Conservation (phyloP, 2,329 filamentous ascomycete species). For the Microascus cirrosus region DNA sequence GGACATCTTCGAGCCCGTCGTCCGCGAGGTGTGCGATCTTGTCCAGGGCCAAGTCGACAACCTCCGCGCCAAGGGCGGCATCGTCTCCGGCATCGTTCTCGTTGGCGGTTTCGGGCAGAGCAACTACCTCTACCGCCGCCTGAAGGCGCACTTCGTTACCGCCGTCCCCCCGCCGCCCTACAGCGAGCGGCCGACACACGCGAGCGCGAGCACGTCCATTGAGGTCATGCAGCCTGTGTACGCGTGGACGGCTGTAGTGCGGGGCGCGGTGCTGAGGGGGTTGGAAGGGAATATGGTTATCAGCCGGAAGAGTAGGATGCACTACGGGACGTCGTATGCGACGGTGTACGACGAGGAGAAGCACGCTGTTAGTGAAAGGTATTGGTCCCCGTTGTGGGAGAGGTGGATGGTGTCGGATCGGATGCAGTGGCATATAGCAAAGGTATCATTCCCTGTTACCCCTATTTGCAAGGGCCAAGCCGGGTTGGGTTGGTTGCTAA, state of each 20-base stretch:
- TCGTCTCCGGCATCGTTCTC: conserved; percentile 64
- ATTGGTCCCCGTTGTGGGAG: conserved; percentile 73
- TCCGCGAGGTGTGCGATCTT: conserved; percentile 58
- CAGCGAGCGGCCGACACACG: conserved; percentile 60
- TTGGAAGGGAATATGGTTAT: conserved; percentile 73
- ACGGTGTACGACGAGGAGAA: conserved; percentile 69
- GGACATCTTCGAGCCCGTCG: conserved; percentile 64
- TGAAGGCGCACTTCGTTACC: conserved; percentile 58
- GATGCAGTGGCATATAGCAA: conserved; percentile 80
- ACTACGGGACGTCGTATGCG: conserved; percentile 73
- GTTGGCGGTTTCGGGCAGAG: conserved; percentile 76
- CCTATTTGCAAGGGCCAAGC: neutral
- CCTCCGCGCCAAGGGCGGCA: conserved; percentile 48
- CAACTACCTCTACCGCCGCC: conserved; percentile 60
- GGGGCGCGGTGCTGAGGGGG: conserved; percentile 64
- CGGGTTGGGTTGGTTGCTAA: neutral
- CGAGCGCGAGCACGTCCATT: conserved; percentile 42
- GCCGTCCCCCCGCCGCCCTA: conserved; percentile 49
- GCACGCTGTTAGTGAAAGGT: conserved; percentile 61
- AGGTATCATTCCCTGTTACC: conserved; percentile 32
- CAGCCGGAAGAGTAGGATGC: conserved; percentile 60
- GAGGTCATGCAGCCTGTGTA: conserved; percentile 77
- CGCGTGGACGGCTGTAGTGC: conserved; percentile 71
- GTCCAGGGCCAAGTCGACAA: conserved; percentile 56
- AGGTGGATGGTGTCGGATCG: conserved; percentile 73